Percentiles rank a stretch among this genome's conserved stretches.
Evolutionary conservation across 345 rosid species (phyloP).

Genomic region (Triadica sebifera): DNA sequence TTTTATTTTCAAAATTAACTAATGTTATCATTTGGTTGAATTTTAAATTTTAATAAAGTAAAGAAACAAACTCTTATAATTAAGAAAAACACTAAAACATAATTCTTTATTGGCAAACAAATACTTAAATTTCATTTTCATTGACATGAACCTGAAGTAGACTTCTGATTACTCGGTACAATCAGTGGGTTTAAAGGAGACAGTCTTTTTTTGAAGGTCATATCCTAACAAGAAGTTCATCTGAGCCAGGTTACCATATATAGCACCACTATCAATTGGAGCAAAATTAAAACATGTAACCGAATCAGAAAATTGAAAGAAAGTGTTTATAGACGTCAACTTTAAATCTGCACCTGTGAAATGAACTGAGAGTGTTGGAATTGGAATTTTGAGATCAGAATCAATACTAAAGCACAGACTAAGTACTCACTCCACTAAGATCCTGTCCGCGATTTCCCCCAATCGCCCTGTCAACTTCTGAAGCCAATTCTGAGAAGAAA

Average conservation of each 20-base stretch:
- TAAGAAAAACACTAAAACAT: background rate
- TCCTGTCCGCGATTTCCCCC: slow-evolving; percentile 18
- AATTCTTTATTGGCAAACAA: background rate
- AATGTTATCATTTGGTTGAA: no score
- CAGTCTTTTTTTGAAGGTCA: slow-evolving; percentile 25
- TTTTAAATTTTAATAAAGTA: no score
- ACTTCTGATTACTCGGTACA: slow-evolving; percentile 17
- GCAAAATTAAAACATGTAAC: slow-evolving; percentile 40
- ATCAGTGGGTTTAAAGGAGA: slow-evolving; percentile 51
- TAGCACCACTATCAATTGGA: background rate
- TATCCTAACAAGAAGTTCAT: slow-evolving; percentile 53
- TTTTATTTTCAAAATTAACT: no score
- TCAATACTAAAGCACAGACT: slow-evolving; percentile 37
- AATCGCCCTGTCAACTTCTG: slow-evolving; percentile 7
- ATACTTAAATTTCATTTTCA: background rate
- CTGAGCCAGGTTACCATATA: slow-evolving; percentile 50
- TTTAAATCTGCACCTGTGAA: slow-evolving; percentile 44
- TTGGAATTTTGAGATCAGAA: slow-evolving; percentile 10
- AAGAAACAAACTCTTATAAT: background rate
- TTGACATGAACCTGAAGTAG: background rate
- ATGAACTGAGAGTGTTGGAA: slow-evolving; percentile 41
- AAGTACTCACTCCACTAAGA: slow-evolving; percentile 25
- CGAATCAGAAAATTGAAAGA: slow-evolving; percentile 25
- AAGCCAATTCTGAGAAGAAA: slow-evolving; percentile 16
- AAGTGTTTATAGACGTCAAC: slow-evolving; percentile 32